Evolutionary conservation across 129 eudicot species (phyloP), one percentile per base, ranked within the genome.

Genomic region (Calendula officinalis): DNA sequence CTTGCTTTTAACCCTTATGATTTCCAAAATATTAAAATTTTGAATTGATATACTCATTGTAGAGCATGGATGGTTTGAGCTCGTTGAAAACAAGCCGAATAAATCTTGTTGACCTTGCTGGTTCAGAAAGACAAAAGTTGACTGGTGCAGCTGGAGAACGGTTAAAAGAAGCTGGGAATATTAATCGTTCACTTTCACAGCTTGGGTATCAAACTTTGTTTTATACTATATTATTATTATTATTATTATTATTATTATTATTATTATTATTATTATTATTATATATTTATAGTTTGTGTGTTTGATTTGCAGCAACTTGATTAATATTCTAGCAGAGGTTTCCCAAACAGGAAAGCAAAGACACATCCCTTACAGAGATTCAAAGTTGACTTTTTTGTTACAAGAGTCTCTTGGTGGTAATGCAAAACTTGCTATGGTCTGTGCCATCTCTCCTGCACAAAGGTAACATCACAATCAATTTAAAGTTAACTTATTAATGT

Each of bases 71-170:
- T 77, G 96, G 98, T 39, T 60, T 92, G 54, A 88, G 90, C 82
- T 74, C 86, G 72, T 75, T 88, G 42, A 92, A 88, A 75, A 83
- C 84, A 16, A 92, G 98, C 67, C 82, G 87, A 79, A 92, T 92
- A 61, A 92, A 92, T 65, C 86, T 92, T 64, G 98, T 92, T 75
- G 98, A 92, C 71, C 95, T 92, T 79, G 98, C 98, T 36, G 98
- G 98, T 50, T 92, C 96, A 30, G 98, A 92, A 78, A 92, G 98
- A 51, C 98, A 92, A 69, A 92, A 92, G 70, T 74, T 85, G 68
- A 92, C 98, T 5, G 95, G 98, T 61, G 98, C 98, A 67, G 98
- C 96, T 38, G 98, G 98, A 72, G 96, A 85, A 37, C 95, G 98
- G 41, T 77, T 92, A 75, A 92, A 92, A 77, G 98, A 92, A 81